Base-by-base conservation (phyloP, 352 stramenopile species). In the Globisporangium megalacanthum region DNA sequence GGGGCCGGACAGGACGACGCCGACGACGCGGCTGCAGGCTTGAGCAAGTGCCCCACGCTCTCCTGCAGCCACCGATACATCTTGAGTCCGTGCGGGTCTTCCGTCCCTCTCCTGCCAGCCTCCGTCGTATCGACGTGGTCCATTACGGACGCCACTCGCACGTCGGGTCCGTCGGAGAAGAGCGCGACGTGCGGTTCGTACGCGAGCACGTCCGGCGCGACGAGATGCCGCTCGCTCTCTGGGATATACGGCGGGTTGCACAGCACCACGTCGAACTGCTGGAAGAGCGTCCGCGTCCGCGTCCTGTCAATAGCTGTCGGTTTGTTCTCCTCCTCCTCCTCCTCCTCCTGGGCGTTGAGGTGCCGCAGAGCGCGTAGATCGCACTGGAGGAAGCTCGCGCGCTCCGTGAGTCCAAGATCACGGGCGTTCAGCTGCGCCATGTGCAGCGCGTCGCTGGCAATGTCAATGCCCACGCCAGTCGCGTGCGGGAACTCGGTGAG, bases 221-320 rank as follows among this genome's bases (percentile, higher is more conserved):
- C 67, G n/a, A 89, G 70, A 42, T 70, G 49, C 4, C 86, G 54
- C 47, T 92, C 80, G 6, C 31, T 61, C 20, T 61, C 58, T 0
- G 83, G 77, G 50, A 91, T 93, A 54, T 91, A 89, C 35, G 82
- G 82, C 9, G 83, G 83, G 36, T 89, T 89, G 62, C 79, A 79
- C 45, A 92, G 52, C 44, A 95, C 65, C 11, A 86, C 76, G 53
- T 91, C 81, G 49, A 94, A 86, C 2, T 62, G 45, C 33, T 67
- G 72, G 37, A 62, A 70, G 25, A 88, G 56, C 9, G 54, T 3
- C 17, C 39, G 7, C 57, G 48, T 5, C 4, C 1, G 25, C 25
- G 25, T 29, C 25, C 25, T 29, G 25, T 29, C 25, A 1, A 35
- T 48, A 22, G 14, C 20, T 36, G 25, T n/a, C 20, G 5, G 8